Evolutionary conservation across 345 rosid genomes (phyloP).

Genomic region (Corchorus olitorius): DNA sequence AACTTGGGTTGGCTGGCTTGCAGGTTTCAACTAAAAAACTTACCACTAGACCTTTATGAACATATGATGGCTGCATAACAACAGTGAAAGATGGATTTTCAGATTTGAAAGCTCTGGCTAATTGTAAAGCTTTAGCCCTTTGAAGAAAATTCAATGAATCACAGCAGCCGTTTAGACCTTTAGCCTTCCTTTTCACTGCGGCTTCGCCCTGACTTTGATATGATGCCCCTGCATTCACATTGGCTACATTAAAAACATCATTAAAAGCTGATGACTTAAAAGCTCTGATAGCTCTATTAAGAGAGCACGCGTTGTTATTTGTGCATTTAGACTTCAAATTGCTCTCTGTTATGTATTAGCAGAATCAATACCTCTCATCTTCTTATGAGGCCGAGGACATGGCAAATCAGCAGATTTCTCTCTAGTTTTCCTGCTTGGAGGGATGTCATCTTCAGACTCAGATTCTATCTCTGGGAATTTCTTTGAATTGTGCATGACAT

Average conservation of each 20-base stretch:
- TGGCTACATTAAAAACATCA: too few species aligned
- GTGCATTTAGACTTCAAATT: background rate
- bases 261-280: constrained; percentile 3
- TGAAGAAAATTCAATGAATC: background rate
- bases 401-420: background rate
- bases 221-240: too few species aligned
- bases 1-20: background rate
- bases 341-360: background rate
- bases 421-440: background rate
- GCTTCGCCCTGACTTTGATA: too few species aligned
- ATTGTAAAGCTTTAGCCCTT: constrained; percentile 9
- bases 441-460: background rate
- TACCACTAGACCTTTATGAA: background rate
- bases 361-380: background rate
- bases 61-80: constrained; percentile 25
- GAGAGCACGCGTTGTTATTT: background rate
- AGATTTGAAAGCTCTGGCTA: constrained; percentile 21
- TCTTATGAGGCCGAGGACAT: constrained; percentile 16
- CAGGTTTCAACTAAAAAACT: background rate
- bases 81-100: constrained; percentile 19
- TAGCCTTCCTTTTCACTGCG: background rate
- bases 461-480: background rate
- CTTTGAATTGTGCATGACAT: background rate
- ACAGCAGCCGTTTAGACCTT: background rate
- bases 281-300: background rate